These are phyloP conservation scores for Calonectria pseudoreteaudii DNA, from an alignment of 2,329 filamentous ascomycete species.

Conservation along the genomic window DNA sequence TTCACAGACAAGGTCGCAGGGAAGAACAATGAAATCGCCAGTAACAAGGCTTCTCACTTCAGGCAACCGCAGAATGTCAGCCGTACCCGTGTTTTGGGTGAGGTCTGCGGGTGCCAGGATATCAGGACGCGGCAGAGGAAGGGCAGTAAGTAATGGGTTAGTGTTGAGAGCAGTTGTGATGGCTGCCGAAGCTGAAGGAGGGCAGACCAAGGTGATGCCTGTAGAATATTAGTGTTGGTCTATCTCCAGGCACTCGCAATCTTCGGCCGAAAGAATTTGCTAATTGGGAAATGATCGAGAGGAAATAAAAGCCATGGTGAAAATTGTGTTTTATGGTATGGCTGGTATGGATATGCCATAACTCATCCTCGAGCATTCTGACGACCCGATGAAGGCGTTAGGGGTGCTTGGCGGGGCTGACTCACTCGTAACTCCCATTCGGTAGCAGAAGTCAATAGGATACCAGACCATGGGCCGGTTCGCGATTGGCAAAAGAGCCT, in stretches of 20 bases:
- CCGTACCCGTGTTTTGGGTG: constrained; percentile 88
- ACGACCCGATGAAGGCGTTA: background rate
- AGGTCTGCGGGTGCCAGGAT: constrained; percentile 82
- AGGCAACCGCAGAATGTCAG: constrained; percentile 85
- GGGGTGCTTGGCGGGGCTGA: constrained; percentile 22
- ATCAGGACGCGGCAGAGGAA: constrained; percentile 79
- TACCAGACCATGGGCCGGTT: constrained; percentile 94
- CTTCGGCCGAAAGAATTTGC: background rate
- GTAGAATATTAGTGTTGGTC: constrained; percentile 36
- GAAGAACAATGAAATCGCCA: constrained; percentile 88
- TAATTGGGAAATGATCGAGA: background rate
- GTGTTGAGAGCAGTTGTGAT: constrained; percentile 79
- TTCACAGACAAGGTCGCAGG: constrained; percentile 94
- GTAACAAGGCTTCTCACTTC: constrained; percentile 84
- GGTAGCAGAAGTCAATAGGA: constrained; percentile 85
- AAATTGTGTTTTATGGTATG: background rate
- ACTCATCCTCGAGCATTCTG: background rate
- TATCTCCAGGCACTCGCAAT: no score
- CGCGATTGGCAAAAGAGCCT: constrained; percentile 84
- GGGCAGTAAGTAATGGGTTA: constrained; percentile 79
- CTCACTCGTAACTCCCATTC: constrained; percentile 81
- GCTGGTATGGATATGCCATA: background rate
- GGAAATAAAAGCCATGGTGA: background rate
- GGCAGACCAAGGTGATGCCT: constrained; percentile 75
- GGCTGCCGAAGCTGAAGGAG: constrained; percentile 73